Evolutionary conservation across 129 eudicot species (phyloP), one percentile per base, ranked within the genome.

Genomic region (Flaveria bidentis): DNA sequence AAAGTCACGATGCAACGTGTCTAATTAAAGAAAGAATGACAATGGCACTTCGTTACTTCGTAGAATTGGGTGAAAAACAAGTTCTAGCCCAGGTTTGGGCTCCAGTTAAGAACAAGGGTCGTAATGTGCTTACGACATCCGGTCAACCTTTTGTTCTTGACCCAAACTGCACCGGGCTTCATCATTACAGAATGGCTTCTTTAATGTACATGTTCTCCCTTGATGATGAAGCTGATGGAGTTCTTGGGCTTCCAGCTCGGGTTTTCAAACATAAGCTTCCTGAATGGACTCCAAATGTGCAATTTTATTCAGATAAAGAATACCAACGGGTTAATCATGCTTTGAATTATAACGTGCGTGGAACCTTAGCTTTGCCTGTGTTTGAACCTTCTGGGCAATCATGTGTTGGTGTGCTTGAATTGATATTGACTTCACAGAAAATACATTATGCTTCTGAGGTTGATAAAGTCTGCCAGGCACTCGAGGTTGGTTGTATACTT

Each of bases 281-380:
- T 1, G 99, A 95, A 80, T 95, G 97, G 96, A 87, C 97, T 45
- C 99, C 99, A 3, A 86, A 95, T 80, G 99, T 95, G 76, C 99
- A 91, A 84, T 95, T 84, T 72, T 95, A 91, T 74, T 87, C 99
- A 9, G 87, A 91, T 62, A 88, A 89, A 77, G 99, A 95, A 73
- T 91, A 87, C 70, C 86, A 87, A 22, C 88, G 96, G 52, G 90
- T 87, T 44, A 79, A 83, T 82, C 88, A 95, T 77, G 97, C 99
- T 51, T 75, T 83, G 53, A 88, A 76, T 78, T 91, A 87, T 83
- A 89, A 94, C 76, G 96, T 93, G 72, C 80, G 82, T 72, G 98
- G 97, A 70, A 85, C 96, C 61, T 87, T 90, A 74, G 97, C 98
- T 76, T 77, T 91, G 83, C 98, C 98, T 1, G 96, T 94, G 50